A percentile compares a stretch with the other conserved stretches of the same genome.
Conservation (phyloP, 495 filamentous ascomycete genomes). For the Neurospora sublineolata region DNA sequence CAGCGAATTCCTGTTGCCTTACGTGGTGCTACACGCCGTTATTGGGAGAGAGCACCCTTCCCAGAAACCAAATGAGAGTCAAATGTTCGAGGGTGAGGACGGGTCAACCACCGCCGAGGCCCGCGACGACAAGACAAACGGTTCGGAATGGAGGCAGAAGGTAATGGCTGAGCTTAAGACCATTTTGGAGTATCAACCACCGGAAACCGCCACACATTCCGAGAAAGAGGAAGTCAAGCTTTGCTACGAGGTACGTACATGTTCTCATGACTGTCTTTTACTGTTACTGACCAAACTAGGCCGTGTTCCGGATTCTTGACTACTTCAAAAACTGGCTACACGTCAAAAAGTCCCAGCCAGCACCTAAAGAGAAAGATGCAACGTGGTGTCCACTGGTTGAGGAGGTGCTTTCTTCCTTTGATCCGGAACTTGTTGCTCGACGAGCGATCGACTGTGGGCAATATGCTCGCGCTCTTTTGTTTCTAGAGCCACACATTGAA, state of each 20-base stretch:
- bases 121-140: constrained; percentile 25
- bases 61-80: neutral
- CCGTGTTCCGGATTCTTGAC: constrained; percentile 81
- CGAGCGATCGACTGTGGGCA: constrained; percentile 87
- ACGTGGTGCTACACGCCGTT: constrained; percentile 66
- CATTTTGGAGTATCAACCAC: constrained; percentile 53
- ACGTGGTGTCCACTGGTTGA: constrained; percentile 25
- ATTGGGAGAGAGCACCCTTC: constrained; percentile 34
- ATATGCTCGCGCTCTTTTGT: constrained; percentile 80
- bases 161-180: constrained; percentile 58
- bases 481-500: constrained; percentile 83
- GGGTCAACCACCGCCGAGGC: neutral
- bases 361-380: constrained; percentile 25
- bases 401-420: constrained; percentile 49
- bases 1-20: constrained; percentile 77
- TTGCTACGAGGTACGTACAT: constrained; percentile 62
- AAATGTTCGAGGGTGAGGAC: neutral
- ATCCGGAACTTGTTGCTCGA: constrained; percentile 71
- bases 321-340: constrained; percentile 86
- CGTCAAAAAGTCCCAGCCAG: constrained; percentile 37
- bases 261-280: neutral
- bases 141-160: constrained; percentile 50
- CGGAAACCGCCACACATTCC: constrained; percentile 38
- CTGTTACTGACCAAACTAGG: constrained; percentile 35
- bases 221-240: constrained; percentile 60